Percentiles rank a stretch among this genome's conserved stretches.
These are phyloP conservation scores for Amanita polypyramis DNA, from an alignment of 768 basidiomycete genomes.

Conservation along the genomic window DNA sequence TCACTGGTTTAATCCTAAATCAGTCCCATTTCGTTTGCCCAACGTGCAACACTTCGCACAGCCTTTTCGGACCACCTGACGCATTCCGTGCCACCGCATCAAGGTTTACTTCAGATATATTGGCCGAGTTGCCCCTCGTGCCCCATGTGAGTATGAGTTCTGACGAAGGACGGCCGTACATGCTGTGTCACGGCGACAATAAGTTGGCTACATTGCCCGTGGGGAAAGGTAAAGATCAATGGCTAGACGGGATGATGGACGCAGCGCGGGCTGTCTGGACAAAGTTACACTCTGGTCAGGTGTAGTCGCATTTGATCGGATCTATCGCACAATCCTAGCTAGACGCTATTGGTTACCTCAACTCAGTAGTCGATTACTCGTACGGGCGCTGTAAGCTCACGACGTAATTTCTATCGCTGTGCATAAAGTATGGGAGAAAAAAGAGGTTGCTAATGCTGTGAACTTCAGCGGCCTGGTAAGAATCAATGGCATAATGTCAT, in stretches of 20 bases:
- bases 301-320: not conserved
- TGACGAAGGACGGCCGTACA: constrained; percentile 57
- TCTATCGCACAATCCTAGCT: too few relatives aligned
- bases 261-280: not conserved
- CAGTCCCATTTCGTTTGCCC: constrained; percentile 79
- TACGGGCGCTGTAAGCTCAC: not conserved
- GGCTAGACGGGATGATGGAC: constrained; percentile 5
- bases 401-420: not conserved
- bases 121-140: constrained; percentile 78
- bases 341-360: too few relatives aligned
- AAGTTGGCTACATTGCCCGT: not conserved
- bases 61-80: constrained; percentile 46
- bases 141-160: constrained; percentile 62
- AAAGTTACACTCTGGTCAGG: not conserved
- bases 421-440: too few relatives aligned
- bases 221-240: not conserved
- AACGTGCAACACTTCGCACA: constrained; percentile 46
- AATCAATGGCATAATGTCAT: too few relatives aligned
- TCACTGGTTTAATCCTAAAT: constrained; percentile 81
- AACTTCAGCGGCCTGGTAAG: too few relatives aligned
- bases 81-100: constrained; percentile 50
- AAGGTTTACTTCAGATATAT: constrained; percentile 47
- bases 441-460: too few relatives aligned
- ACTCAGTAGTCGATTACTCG: too few relatives aligned
- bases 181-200: constrained; percentile 11